Evolutionary conservation across 2,329 filamentous ascomycete species (phyloP).

Genomic region (Nannizziopsis barbatae): DNA sequence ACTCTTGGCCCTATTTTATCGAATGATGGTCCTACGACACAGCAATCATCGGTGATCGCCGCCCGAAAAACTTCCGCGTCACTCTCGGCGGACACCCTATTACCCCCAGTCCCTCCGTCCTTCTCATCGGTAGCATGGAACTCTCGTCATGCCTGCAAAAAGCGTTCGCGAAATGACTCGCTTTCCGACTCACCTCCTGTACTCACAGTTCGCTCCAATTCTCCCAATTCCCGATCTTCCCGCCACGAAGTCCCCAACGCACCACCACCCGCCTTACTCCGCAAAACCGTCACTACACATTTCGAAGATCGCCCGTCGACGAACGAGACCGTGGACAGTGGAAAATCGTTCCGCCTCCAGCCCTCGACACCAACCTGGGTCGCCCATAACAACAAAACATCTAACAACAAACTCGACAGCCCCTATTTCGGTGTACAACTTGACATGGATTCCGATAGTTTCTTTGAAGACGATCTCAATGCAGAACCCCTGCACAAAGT

Average conservation of each 20-base stretch:
- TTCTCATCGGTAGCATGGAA: constrained; percentile 8
- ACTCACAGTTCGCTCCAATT: constrained; percentile 21
- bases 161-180: neutral
- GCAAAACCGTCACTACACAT: constrained; percentile 6
- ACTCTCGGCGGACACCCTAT: neutral
- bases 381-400: constrained; percentile 19
- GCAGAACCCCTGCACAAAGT: constrained; percentile 21
- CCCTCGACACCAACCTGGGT: constrained; percentile 8
- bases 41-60: neutral
- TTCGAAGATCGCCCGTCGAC: constrained; percentile 18
- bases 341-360: constrained; percentile 18
- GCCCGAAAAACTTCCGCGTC: neutral
- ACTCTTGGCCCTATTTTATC: neutral
- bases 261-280: constrained; percentile 3
- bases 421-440: constrained; percentile 2
- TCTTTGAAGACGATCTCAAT: constrained; percentile 2
- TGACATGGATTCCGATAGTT: constrained; percentile 3
- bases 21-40: neutral
- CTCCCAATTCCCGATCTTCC: constrained; percentile 19
- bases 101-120: neutral
- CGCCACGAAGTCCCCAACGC: neutral
- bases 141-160: neutral
- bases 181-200: constrained; percentile 7
- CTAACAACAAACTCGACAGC: neutral
- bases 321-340: constrained; percentile 26